Evolutionary conservation across 345 rosid species (phyloP).

Genomic region (Syzygium jambos): DNA sequence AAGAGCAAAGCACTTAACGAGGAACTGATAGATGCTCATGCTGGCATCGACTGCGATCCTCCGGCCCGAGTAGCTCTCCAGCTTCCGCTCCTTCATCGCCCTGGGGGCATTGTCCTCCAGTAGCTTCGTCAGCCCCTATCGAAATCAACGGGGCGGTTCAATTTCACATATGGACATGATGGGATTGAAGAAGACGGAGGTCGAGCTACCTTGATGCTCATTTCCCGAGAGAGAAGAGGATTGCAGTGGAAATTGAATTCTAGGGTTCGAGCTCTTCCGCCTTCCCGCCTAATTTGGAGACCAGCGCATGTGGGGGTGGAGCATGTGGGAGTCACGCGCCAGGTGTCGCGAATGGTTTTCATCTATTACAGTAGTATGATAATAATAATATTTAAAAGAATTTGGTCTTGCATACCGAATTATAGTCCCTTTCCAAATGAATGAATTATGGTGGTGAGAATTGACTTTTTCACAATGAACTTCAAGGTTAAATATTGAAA

Average conservation of each 20-base stretch:
- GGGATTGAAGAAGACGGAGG: background rate
- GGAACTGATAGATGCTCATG: slow-evolving; percentile 96
- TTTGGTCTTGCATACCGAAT: background rate
- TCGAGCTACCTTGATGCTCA: slow-evolving; percentile 16
- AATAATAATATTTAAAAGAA: no score
- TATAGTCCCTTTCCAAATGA: background rate
- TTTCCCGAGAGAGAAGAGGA: background rate
- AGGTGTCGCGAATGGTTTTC: background rate
- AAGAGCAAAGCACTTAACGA: slow-evolving; percentile 31
- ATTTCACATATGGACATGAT: background rate
- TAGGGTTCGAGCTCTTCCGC: background rate
- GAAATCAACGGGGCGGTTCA: background rate
- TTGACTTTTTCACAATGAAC: background rate
- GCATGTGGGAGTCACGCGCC: background rate
- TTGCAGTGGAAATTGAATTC: background rate
- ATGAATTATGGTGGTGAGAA: background rate
- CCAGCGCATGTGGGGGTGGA: no score
- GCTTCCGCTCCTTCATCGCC: slow-evolving; percentile 81
- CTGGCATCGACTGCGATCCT: slow-evolving; percentile 90
- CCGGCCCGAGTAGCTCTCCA: slow-evolving; percentile 77
- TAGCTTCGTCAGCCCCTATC: slow-evolving; percentile 86
- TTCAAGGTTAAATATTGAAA: background rate
- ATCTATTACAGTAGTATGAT: background rate
- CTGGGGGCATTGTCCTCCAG: slow-evolving; percentile 85
- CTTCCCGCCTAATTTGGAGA: background rate